Percentiles rank a stretch among this genome's conserved stretches.
Evolutionary conservation across 352 stramenopile genomes (phyloP).

Genomic region (Phytophthora sojae): DNA sequence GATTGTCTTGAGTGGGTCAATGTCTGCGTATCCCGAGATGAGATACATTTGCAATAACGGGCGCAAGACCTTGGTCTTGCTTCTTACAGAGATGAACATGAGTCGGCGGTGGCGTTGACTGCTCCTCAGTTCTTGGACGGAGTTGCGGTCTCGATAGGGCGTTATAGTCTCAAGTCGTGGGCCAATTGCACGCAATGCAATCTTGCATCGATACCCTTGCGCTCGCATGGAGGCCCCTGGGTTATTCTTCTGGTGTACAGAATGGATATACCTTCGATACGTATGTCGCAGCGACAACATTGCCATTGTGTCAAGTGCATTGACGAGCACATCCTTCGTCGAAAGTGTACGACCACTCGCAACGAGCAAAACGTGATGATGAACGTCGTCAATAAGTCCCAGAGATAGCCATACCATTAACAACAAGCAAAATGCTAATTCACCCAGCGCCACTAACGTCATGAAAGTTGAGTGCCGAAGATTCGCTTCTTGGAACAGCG

Average conservation of each 20-base stretch:
- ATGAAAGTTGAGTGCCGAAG: not conserved
- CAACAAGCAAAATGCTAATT: not conserved
- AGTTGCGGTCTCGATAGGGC: not conserved
- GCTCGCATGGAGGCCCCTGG: not conserved
- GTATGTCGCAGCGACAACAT: not conserved
- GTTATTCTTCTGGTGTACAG: not conserved
- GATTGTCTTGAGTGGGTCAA: not conserved
- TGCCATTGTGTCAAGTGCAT: not conserved
- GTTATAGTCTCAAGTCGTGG: not conserved
- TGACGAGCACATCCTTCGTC: not conserved
- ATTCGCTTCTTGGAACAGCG: not conserved
- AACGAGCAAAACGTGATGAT: not conserved
- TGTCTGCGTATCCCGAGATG: not conserved
- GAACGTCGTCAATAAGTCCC: not conserved
- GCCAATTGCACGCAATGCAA: not conserved
- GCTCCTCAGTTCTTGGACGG: not conserved
- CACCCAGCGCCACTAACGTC: not conserved
- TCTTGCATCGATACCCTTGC: not conserved
- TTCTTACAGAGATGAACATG: not conserved
- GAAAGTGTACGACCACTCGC: not conserved
- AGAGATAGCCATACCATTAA: not conserved
- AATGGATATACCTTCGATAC: not conserved
- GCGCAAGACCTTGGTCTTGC: not conserved
- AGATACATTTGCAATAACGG: constrained; percentile 1
- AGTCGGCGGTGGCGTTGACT: not conserved